phyloP scores from a whole-genome alignment of 495 filamentous ascomycete species.

The Penicillium herquei region DNA sequence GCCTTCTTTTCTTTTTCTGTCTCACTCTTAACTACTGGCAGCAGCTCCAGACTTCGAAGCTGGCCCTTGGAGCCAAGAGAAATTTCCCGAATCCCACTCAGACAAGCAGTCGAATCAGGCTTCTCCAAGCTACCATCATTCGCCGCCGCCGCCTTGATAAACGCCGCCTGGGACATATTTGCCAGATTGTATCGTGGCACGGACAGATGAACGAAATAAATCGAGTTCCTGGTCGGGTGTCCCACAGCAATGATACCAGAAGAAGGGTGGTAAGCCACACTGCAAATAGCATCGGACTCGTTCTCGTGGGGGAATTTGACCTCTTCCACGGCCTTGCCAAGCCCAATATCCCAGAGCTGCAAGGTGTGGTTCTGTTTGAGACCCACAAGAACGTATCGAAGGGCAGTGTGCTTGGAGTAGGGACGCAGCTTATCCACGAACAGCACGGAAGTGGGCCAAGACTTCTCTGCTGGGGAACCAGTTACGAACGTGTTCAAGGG shows the following conservation, averaged over 20 bases:
- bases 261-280: conserved; percentile 84
- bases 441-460: conserved; percentile 92
- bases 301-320: conserved; percentile 94
- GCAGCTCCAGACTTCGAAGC: conserved; percentile 84
- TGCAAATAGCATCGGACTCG: conserved; percentile 95
- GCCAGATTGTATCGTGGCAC: conserved; percentile 84
- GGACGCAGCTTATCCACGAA: conserved; percentile 93
- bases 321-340: conserved; percentile 93
- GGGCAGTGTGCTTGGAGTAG: conserved; percentile 78
- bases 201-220: conserved; percentile 94
- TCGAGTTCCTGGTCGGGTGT: conserved; percentile 93
- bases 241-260: conserved; percentile 92
- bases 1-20: conserved; percentile 20
- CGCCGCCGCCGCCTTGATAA: conserved; percentile 68
- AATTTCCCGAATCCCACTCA: conserved; percentile 93
- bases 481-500: conserved; percentile 77
- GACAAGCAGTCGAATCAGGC: conserved; percentile 90
- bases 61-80: conserved; percentile 86
- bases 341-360: conserved; percentile 96
- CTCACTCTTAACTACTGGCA: conserved; percentile 55
- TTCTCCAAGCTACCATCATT: conserved; percentile 73
- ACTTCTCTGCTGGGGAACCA: conserved; percentile 76
- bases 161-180: conserved; percentile 79
- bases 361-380: conserved; percentile 99
- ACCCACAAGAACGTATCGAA: conserved; percentile 93